Percentiles rank a stretch among this genome's conserved stretches.
phyloP scores from a whole-genome alignment of 306 rosid genomes.

The Medicago ruthenica region DNA sequence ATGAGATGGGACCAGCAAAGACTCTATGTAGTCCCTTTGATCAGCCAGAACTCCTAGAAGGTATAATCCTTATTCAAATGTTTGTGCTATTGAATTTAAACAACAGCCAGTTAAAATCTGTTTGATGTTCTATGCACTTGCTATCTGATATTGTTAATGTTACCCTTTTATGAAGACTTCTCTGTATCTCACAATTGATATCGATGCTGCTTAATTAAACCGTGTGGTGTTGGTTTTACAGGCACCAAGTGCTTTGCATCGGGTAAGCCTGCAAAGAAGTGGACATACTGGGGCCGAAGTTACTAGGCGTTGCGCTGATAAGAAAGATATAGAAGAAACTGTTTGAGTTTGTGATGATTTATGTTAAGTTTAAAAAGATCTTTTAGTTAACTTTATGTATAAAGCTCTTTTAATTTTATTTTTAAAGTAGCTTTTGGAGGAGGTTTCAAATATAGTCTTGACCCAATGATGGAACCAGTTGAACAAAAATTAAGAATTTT shows the following conservation, averaged over 20 bases:
- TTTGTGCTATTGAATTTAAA: neutral
- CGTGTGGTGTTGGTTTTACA: conserved; percentile 38
- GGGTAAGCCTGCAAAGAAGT: conserved; percentile 80
- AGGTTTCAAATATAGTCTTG: too few relatives aligned
- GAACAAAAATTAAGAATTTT: too few relatives aligned
- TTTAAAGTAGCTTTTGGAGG: neutral
- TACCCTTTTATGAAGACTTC: neutral
- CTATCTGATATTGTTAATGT: conserved; percentile 7
- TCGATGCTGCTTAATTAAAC: neutral
- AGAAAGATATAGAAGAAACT: neutral
- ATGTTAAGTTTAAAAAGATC: neutral
- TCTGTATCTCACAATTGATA: neutral
- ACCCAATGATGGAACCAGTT: too few relatives aligned
- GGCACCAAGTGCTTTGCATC: conserved; percentile 88
- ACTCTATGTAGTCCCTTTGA: conserved; percentile 81
- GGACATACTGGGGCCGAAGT: conserved; percentile 93
- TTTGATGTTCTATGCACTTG: neutral
- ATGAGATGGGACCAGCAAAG: conserved; percentile 88
- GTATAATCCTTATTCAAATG: conserved; percentile 49
- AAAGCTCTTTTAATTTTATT: neutral
- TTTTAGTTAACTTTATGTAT: neutral
- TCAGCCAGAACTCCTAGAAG: conserved; percentile 91
- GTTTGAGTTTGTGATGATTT: neutral
- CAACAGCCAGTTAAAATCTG: neutral
- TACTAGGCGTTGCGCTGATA: conserved; percentile 52